These are phyloP conservation scores for Combretum micranthum DNA, from an alignment of 345 rosid genomes.

Conservation along the genomic window DNA sequence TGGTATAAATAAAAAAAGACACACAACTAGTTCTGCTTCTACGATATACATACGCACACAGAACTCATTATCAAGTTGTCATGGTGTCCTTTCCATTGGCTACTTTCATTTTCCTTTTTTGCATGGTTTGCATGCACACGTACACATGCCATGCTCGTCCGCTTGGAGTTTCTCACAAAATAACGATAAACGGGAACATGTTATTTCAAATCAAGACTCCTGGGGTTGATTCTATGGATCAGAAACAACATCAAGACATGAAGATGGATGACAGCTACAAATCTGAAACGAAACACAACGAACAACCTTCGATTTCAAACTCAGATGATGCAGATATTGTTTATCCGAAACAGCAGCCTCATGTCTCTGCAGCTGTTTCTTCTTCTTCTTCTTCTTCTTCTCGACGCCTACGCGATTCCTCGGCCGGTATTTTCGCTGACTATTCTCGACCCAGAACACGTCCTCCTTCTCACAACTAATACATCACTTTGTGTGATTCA, in stretches of 20 bases:
- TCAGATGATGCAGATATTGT: no score
- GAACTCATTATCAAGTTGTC: background rate
- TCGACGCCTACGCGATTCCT: background rate
- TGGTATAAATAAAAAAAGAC: background rate
- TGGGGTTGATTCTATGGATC: no score
- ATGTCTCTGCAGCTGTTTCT: no score
- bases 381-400: constrained; percentile 2
- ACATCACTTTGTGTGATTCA: no score
- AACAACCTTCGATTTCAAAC: no score
- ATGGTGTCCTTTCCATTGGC: constrained; percentile 3
- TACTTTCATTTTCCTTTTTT: constrained; percentile 15
- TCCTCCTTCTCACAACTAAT: constrained; percentile 46
- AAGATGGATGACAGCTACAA: no score
- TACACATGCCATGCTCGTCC: constrained; percentile 35
- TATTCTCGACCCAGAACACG: constrained; percentile 47
- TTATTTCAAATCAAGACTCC: no score
- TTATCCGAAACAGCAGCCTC: no score
- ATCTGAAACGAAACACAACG: no score
- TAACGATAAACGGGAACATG: no score
- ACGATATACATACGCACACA: background rate
- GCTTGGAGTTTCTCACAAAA: no score
- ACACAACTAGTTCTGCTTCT: background rate
- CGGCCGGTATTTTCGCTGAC: constrained; percentile 34
- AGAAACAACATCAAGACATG: no score
- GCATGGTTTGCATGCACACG: constrained; percentile 24